phyloP scores from a whole-genome alignment of 177 flowering plant species.

The Tripterygium wilfordii region DNA sequence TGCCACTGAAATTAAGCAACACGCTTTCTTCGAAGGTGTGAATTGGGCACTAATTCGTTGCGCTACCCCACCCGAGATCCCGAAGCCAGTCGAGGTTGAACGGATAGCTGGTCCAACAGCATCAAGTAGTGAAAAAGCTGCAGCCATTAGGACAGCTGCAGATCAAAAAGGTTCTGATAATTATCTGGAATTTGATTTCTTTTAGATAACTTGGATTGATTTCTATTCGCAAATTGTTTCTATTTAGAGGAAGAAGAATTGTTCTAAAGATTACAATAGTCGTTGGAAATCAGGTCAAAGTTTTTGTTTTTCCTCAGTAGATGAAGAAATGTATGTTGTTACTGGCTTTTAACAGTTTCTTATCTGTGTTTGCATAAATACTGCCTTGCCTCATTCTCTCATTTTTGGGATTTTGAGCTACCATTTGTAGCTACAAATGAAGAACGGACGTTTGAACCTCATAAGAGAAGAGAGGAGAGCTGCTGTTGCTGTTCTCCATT shows the following conservation, averaged over 20 bases:
- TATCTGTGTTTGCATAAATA: slow-evolving; percentile 4
- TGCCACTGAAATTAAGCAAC: slow-evolving; percentile 96
- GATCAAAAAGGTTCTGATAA: slow-evolving; percentile 45
- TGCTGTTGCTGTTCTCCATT: too few relatives aligned
- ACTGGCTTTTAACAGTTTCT: slow-evolving; percentile 5
- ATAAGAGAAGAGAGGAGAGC: too few relatives aligned
- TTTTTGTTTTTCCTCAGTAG: slow-evolving; percentile 12
- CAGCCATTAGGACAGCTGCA: slow-evolving; percentile 9
- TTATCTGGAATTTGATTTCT: slow-evolving; percentile 78
- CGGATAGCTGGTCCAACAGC: slow-evolving; percentile 27
- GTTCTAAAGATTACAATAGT: slow-evolving; percentile 10
- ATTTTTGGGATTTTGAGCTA: too few relatives aligned
- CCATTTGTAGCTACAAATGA: too few relatives aligned
- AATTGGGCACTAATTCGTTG: slow-evolving; percentile 97
- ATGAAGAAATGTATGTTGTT: slow-evolving; percentile 16
- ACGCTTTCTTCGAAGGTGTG: slow-evolving; percentile 90
- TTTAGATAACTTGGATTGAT: slow-evolving; percentile 27
- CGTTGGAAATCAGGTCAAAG: slow-evolving; percentile 13
- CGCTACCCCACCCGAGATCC: slow-evolving; percentile 90
- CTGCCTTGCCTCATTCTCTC: too few relatives aligned
- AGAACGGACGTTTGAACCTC: too few relatives aligned
- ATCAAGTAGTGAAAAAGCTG: slow-evolving; percentile 46
- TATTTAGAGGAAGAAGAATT: slow-evolving; percentile 18
- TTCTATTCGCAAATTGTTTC: slow-evolving; percentile 19
- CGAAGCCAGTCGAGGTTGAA: slow-evolving; percentile 64